Base-by-base conservation (phyloP, 2,329 filamentous ascomycete genomes). In the Knufia petricola region DNA sequence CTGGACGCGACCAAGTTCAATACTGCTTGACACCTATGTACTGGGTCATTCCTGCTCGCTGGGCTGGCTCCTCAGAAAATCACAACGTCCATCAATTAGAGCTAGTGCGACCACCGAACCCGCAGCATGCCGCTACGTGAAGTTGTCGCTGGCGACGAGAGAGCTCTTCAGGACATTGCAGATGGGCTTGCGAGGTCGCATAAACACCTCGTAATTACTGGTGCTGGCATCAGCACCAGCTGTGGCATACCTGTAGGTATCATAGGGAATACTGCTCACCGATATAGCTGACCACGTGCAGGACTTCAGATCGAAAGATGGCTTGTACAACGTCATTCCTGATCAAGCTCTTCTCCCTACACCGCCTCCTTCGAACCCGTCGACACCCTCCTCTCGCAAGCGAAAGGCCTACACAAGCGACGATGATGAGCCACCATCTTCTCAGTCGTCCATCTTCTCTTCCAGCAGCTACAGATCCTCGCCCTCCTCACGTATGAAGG, bases 171-270 rank as follows among this genome's bases (percentile, higher is more conserved):
- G 58, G 67, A 76, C 26, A 78, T 86, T 55, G 82, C 83, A 58
- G 76, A 84, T 59, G 66, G 71, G 2, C 66, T 86, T 38, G 74
- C 75, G 54, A 81, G 79, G 61, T 76, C 82, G 9, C 77, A 75
- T 53, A 85, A 84, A 61, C 73, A 85, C n/a, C 73, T 86, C 7
- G 77, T 86, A 17, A 71, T 86, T 26, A 86, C 83, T 0, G 82
- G 83, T 43, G 82, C 82, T 42, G 82, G 82, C 46, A 86, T 86
- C 60, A 84, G 81, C 61, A 86, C 83, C 44, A 86, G 85, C 61
- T 85, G 81, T 53, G 83, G 83, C 48, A 86, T 86, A 60, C 82
- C 82, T 44, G 82, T 85, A 69, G 60, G 75, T 63, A 7, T 10
- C 3, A 36, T n/a, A 15, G 1, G 20, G 15, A 28, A 4, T 7